Base-by-base conservation (phyloP, 192 early-diverging fungal genomes). In the Gamsiella multidivaricata region DNA sequence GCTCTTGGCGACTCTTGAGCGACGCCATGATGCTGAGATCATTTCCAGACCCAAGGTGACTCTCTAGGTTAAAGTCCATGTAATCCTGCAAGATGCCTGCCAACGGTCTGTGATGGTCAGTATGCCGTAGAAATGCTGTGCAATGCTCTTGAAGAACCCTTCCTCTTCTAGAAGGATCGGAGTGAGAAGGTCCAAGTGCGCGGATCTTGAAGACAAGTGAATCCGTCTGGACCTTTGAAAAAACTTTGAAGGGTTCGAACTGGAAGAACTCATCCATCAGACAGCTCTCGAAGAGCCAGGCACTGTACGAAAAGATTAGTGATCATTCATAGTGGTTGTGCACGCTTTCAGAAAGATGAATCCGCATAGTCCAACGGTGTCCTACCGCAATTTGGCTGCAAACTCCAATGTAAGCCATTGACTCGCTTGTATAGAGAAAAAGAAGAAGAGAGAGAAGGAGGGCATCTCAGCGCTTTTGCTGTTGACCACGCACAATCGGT, bases 371-470 rank as follows among this genome's bases (percentile, higher is more conserved):
- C n/a, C n/a, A 49, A 67, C 15, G 14, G 36, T 36, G 14, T 26
- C 32, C 60, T 79, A 86, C 87, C 87, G 78, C 1, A 88, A 47
- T 49, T 83, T 74, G 23, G 80, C 61, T 2, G 85, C 87, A 80
- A 87, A 87, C 49, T 85, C 84, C 49, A 88, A 53, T n/a, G 85
- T 80, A 23, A 84, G 80, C 87, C 87, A 88, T 64, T 88, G 87
- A 54, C 85, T 88, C 10, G 87, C 84, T 67, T 29, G 22, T 5
- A 41, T 54, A 53, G 20, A 51, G 43, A 37, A 22, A 14, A 25
- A 54, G n/a, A 67, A 50, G 23, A 46, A 62, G 5, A 31, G 23
- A 31, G 18, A 31, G 25, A 12, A 37, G 26, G 51, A 28, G 29
- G 14, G 17, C 18, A 22, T 9, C 25, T 0, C 17, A 6, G 3